Evolutionary conservation across 2,329 filamentous ascomycete genomes (phyloP).

Genomic region (Colletotrichum viniferum): DNA sequence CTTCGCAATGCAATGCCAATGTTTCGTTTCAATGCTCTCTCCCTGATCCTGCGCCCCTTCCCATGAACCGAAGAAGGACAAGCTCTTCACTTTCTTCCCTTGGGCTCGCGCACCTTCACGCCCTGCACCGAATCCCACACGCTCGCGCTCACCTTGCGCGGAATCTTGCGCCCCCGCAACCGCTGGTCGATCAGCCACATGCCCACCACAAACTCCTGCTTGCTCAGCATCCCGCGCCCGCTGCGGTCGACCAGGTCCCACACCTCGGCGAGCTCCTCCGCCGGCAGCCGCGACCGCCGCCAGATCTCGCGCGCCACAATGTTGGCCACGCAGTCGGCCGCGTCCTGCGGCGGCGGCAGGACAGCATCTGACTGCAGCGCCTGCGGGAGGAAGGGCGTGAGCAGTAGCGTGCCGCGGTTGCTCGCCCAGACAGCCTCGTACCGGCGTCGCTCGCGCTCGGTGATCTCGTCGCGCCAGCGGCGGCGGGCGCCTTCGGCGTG

Average conservation of each 20-base stretch:
- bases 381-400: neutral
- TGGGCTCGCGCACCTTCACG: conserved; percentile 41
- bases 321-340: conserved; percentile 63
- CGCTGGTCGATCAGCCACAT: conserved; percentile 84
- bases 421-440: conserved; percentile 88
- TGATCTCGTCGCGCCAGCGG: conserved; percentile 79
- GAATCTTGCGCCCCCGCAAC: conserved; percentile 79
- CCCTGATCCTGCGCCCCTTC: neutral
- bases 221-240: conserved; percentile 59
- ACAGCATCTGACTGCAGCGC: neutral
- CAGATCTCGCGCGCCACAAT: conserved; percentile 79
- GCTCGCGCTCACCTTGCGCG: conserved; percentile 71
- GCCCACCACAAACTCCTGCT: conserved; percentile 80
- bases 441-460: conserved; percentile 73
- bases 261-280: conserved; percentile 73
- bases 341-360: conserved; percentile 22
- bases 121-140: conserved; percentile 74
- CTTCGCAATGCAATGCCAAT: neutral
- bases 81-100: conserved; percentile 23
- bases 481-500: conserved; percentile 79
- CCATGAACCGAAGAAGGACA: neutral
- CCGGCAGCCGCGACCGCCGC: conserved; percentile 69
- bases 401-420: conserved; percentile 67
- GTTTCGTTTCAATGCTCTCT: neutral
- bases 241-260: conserved; percentile 75